Conservation (phyloP, 352 stramenopile genomes). For the Phytophthora meadii region DNA sequence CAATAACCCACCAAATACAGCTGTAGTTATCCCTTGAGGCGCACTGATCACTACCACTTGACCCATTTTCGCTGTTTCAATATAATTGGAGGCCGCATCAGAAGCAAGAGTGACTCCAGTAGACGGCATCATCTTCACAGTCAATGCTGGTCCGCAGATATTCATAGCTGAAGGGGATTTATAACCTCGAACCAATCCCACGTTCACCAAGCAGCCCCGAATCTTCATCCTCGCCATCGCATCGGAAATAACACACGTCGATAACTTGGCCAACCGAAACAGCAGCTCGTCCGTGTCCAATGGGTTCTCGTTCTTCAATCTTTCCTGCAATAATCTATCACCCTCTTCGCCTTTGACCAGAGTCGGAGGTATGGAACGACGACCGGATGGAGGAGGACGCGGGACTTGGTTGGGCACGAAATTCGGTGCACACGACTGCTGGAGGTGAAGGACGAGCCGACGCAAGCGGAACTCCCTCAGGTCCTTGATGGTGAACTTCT, state of each 20-base stretch:
- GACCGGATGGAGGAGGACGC: no score
- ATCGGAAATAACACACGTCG: conserved; percentile 82
- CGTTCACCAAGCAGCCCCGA: conserved; percentile 77
- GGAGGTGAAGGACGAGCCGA: conserved; percentile 77
- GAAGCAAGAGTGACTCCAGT: conserved; percentile 40
- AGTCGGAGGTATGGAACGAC: no score
- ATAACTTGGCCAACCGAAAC: conserved; percentile 63
- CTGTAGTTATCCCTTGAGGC: conserved; percentile 53
- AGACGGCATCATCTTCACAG: conserved; percentile 76
- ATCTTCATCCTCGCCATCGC: conserved; percentile 81
- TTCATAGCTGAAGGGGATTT: conserved; percentile 64
- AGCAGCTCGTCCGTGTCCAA: no score
- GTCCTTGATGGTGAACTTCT: conserved; percentile 86
- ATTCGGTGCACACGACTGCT: conserved; percentile 68
- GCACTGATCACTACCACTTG: conserved; percentile 85
- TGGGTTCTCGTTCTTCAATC: no score
- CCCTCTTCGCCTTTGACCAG: no score
- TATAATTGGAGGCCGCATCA: conserved; percentile 66
- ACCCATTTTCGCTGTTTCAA: conserved; percentile 75
- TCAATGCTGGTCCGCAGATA: conserved; percentile 81
- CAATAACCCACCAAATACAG: conserved; percentile 77
- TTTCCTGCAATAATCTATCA: no score
- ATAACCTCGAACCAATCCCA: conserved; percentile 72
- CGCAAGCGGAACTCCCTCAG: conserved; percentile 27
- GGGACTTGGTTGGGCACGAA: conserved; percentile 83